Evolutionary conservation across 1,139 yeast genomes (phyloP), one percentile per base, ranked within the genome.

Genomic region (Saccharomyces uvarum): DNA sequence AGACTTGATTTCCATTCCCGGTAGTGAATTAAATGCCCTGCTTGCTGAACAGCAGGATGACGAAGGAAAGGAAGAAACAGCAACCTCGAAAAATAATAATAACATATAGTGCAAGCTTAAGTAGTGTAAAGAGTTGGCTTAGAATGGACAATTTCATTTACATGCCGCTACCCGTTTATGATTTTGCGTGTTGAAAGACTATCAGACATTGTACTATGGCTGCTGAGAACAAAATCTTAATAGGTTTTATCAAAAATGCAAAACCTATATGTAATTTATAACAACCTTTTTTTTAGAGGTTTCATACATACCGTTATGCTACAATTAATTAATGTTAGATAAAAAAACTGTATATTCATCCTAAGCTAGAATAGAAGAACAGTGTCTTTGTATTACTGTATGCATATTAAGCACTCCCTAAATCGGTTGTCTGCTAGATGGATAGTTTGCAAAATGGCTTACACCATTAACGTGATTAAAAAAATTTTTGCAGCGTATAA

Each of bases 1-100:
- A 13, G 80, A 78, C 24, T 75, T 91, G 51, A 82, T 80, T 67
- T 69, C 75, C 2, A 72, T 83, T 58, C 77, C 82, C 3, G 69
- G 74, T 47, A 84, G 95, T 57, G 83, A 82, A 52, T 77, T 91
- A 46, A 65, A 59, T 54, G 48, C 58, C 11, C 57, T 65, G 14
- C 56, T 65, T 19, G 58, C 63, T 19, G 59, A 63, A 52, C 63
- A 63, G 27, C 53, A 56, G 24, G 44, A 38, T 9, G 44, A 38
- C 9, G 44, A 38, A 38, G 24, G 59, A 38, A 38, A 38, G 19
- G 44, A 19, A 6, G n/a, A 11, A 38, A 86, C 87, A 7, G 11
- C 14, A 13, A 6, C 14, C 7, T 46, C 8, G 21, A 21, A 46
- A 16, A 27, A 11, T 9, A 11, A 33, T 14, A 11, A 13, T 9